Evolutionary conservation across 441 rosid genomes (phyloP).

Genomic region (Rhodomyrtus psidioides): DNA sequence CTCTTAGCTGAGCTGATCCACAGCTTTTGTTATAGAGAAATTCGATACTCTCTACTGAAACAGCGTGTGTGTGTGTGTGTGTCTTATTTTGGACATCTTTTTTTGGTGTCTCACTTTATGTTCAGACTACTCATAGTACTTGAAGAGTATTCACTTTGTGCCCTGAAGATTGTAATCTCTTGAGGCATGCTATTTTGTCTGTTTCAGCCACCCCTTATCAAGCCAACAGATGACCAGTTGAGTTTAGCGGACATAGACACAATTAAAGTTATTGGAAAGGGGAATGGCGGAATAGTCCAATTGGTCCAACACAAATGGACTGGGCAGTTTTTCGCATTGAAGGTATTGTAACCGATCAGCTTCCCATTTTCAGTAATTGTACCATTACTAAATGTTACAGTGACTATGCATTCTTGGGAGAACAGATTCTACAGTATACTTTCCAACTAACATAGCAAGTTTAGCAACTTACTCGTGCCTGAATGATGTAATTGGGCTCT

Average conservation of each 20-base stretch:
- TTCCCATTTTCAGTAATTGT: neutral
- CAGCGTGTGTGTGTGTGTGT: neutral
- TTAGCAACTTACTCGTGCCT: neutral
- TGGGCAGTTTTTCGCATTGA: conserved; percentile 84
- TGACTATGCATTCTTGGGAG: neutral
- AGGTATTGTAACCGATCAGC: conserved; percentile 32
- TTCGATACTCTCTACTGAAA: neutral
- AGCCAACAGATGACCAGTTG: conserved; percentile 73
- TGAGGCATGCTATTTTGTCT: neutral
- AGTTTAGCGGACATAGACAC: conserved; percentile 71
- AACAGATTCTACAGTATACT: neutral
- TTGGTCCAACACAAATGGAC: conserved; percentile 99
- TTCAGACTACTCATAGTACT: neutral
- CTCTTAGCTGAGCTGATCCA: neutral
- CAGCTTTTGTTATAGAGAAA: neutral
- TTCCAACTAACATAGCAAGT: neutral
- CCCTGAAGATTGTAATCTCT: neutral
- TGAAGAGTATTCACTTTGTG: neutral
- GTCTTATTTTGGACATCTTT: neutral
- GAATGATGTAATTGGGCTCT: neutral
- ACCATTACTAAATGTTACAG: neutral
- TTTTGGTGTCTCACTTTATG: neutral
- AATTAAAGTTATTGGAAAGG: conserved; percentile 87
- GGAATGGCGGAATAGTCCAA: conserved; percentile 90
- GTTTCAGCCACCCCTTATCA: conserved; percentile 72